These are phyloP conservation scores for Epichloe gansuensis DNA, from an alignment of 2,329 filamentous ascomycete species.

Conservation along the genomic window DNA sequence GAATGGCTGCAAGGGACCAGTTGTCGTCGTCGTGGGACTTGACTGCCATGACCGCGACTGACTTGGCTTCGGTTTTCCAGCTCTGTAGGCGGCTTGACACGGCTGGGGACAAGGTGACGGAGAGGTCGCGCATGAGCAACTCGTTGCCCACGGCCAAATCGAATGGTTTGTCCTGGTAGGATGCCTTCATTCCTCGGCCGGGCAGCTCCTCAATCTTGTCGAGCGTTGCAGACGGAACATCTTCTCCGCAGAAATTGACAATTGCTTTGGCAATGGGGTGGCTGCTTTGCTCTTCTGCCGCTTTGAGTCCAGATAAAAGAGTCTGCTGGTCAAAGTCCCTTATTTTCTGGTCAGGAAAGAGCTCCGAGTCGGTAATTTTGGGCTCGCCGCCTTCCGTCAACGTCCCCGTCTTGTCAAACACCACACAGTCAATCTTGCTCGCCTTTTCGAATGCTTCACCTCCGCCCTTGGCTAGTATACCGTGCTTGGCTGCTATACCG, in stretches of 20 bases:
- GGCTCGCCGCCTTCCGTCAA: slow-evolving; percentile 64
- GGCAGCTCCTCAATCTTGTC: slow-evolving; percentile 51
- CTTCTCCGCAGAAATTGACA: slow-evolving; percentile 43
- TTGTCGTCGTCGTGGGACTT: slow-evolving; percentile 13
- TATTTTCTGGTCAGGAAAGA: slow-evolving; percentile 23
- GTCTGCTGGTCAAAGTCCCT: slow-evolving; percentile 14
- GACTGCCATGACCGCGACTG: slow-evolving; percentile 46
- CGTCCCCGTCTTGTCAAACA: slow-evolving; percentile 85
- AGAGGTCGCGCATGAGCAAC: slow-evolving; percentile 45
- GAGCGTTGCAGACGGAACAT: slow-evolving; percentile 22
- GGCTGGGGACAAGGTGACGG: slow-evolving; percentile 25
- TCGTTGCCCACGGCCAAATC: slow-evolving; percentile 63
- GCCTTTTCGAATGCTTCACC: slow-evolving; percentile 81
- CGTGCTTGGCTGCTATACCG: slow-evolving; percentile 65
- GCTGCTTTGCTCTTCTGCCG: slow-evolving; percentile 58
- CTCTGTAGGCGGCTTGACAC: slow-evolving; percentile 28
- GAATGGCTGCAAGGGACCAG: slow-evolving; percentile 48
- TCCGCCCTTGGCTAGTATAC: slow-evolving; percentile 73
- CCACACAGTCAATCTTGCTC: slow-evolving; percentile 62
- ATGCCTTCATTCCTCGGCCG: slow-evolving; percentile 57
- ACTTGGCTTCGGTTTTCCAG: slow-evolving; percentile 55
- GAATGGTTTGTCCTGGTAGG: slow-evolving; percentile 27
- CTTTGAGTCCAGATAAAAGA: slow-evolving; percentile 43
- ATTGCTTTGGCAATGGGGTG: slow-evolving; percentile 66
- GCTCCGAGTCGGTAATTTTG: slow-evolving; percentile 44